phyloP scores from a whole-genome alignment of 2,329 filamentous ascomycete species.

The Claviceps spartinae region DNA sequence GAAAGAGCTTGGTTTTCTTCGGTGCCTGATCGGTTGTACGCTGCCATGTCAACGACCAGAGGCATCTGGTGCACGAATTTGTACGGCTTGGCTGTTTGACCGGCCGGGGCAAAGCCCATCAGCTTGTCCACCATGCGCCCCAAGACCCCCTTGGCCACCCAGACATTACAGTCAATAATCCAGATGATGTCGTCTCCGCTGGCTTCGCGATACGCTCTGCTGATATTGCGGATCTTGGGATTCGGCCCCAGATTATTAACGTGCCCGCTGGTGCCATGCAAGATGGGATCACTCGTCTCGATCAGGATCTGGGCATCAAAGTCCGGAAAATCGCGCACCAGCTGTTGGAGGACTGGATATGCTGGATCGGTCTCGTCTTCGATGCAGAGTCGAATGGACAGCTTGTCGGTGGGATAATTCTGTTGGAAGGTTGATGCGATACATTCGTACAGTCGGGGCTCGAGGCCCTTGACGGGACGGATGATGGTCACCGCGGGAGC shows the following conservation, averaged over 20 bases:
- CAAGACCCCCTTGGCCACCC: slow-evolving; percentile 66
- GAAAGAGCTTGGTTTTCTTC: slow-evolving; percentile 18
- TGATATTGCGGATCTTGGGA: slow-evolving; percentile 97
- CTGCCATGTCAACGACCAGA: slow-evolving; percentile 61
- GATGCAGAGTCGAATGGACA: slow-evolving; percentile 75
- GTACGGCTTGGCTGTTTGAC: slow-evolving; percentile 40
- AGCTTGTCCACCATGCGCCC: slow-evolving; percentile 84
- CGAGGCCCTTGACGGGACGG: slow-evolving; percentile 83
- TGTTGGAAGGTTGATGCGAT: slow-evolving; percentile 76
- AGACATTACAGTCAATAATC: slow-evolving; percentile 94
- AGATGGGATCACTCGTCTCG: slow-evolving; percentile 65
- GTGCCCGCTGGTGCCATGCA: slow-evolving; percentile 40
- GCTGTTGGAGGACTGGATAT: slow-evolving; percentile 54
- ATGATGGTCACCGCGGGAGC: slow-evolving; percentile 81
- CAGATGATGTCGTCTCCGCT: slow-evolving; percentile 82
- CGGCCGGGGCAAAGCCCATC: slow-evolving; percentile 48
- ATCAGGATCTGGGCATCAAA: slow-evolving; percentile 62
- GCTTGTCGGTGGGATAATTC: slow-evolving; percentile 60
- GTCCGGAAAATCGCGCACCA: slow-evolving; percentile 59
- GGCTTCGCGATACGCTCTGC: slow-evolving; percentile 78
- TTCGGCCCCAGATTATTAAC: slow-evolving; percentile 67
- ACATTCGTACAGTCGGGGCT: slow-evolving; percentile 83
- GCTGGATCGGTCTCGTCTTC: slow-evolving; percentile 62
- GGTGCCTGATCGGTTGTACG: slow-evolving; percentile 12
- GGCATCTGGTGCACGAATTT: slow-evolving; percentile 96